A percentile compares a stretch with the other conserved stretches of the same genome.
phyloP scores from a whole-genome alignment of 2,329 filamentous ascomycete species.

The Cytospora piceicola region DNA sequence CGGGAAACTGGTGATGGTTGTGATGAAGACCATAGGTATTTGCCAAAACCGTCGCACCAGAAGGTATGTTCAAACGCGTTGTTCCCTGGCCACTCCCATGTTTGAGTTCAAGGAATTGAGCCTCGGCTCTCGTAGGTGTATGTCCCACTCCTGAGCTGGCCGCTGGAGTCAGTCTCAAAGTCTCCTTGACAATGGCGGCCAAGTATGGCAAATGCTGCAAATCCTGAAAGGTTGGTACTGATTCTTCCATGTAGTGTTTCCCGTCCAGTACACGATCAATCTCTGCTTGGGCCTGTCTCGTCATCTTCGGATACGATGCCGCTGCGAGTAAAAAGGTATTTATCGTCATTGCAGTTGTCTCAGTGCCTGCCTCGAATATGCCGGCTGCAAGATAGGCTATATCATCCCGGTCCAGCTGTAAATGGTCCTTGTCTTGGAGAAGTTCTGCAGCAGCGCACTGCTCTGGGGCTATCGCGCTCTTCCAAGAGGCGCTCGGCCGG shows the following conservation, averaged over 20 bases:
- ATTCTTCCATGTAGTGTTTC: background rate
- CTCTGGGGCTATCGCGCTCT: slow-evolving; percentile 3
- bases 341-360: slow-evolving; percentile 30
- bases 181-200: slow-evolving; percentile 23
- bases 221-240: slow-evolving; percentile 20
- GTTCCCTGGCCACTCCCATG: background rate
- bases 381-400: slow-evolving; percentile 27
- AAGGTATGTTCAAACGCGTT: background rate
- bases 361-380: slow-evolving; percentile 28
- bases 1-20: slow-evolving; percentile 11
- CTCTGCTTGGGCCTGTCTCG: slow-evolving; percentile 16
- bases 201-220: slow-evolving; percentile 21
- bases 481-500: background rate
- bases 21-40: slow-evolving; percentile 28
- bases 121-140: slow-evolving; percentile 3
- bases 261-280: slow-evolving; percentile 7
- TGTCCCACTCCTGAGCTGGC: slow-evolving; percentile 28
- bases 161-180: slow-evolving; percentile 25
- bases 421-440: background rate
- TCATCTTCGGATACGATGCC: slow-evolving; percentile 18
- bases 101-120: slow-evolving; percentile 3
- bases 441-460: slow-evolving; percentile 27
- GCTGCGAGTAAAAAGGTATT: slow-evolving; percentile 25
- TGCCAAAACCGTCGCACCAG: slow-evolving; percentile 22
- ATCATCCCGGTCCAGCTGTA: slow-evolving; percentile 11